A percentile compares a stretch with the other conserved stretches of the same genome.
phyloP scores from a whole-genome alignment of 768 basidiomycete genomes.

The Mrakia hoshinonis region DNA sequence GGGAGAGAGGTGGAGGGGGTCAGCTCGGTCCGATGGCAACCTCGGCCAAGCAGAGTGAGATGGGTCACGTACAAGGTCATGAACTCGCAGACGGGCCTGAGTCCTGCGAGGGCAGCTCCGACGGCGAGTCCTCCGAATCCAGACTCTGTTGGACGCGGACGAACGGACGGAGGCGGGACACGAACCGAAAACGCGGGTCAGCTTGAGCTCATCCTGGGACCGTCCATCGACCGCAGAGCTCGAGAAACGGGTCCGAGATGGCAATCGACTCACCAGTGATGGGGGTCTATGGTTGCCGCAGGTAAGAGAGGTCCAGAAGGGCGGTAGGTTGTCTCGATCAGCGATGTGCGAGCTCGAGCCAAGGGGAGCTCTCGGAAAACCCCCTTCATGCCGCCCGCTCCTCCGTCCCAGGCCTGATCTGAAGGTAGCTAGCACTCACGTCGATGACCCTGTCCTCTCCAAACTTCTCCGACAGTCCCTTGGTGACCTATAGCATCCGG shows the following conservation, averaged over 20 bases:
- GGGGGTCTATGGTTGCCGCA: conserved; percentile 21
- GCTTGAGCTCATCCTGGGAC: background rate
- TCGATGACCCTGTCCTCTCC: conserved; percentile 98
- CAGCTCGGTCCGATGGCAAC: background rate
- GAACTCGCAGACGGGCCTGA: conserved; percentile 70
- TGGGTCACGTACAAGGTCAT: conserved; percentile 28
- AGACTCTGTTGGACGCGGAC: conserved; percentile 66
- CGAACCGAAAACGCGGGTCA: conserved; percentile 5
- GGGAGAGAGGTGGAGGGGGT: background rate
- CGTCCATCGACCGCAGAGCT: background rate
- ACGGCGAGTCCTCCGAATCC: conserved; percentile 96
- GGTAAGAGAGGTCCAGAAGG: background rate
- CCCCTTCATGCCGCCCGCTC: background rate
- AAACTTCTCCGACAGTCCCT: conserved; percentile 97
- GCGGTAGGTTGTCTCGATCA: background rate
- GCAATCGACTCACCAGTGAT: conserved; percentile 23
- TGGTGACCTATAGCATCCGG: conserved; percentile 63
- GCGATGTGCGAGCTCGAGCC: background rate
- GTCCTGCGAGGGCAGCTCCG: conserved; percentile 86
- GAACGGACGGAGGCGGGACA: background rate
- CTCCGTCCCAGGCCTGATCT: background rate
- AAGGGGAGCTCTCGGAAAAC: background rate
- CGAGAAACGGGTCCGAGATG: background rate
- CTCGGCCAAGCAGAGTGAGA: background rate
- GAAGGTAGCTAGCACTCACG: conserved; percentile 36